phyloP scores from a whole-genome alignment of 2,329 filamentous ascomycete species.

The Setomelanomma holmii region DNA sequence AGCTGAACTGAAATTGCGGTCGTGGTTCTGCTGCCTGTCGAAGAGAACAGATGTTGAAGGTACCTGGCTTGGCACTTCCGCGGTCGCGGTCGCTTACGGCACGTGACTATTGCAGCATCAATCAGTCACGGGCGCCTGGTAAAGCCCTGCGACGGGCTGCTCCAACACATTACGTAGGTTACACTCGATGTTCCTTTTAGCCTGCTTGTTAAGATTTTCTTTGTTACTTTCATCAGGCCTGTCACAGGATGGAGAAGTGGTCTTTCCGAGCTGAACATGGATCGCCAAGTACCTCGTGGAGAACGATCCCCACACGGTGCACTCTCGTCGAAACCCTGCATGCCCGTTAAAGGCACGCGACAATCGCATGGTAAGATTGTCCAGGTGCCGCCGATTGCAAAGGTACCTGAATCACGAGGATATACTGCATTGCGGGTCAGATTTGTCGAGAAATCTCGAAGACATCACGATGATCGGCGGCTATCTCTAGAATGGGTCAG shows the following conservation, averaged over 20 bases:
- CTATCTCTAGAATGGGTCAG: not conserved
- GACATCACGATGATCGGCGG: not conserved
- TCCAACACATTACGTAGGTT: too few relatives aligned
- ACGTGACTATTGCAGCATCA: not conserved
- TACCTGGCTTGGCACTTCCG: not conserved
- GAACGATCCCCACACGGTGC: not conserved
- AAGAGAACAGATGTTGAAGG: not conserved
- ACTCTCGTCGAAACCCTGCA: not conserved
- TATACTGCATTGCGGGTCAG: not conserved
- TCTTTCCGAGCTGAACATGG: not conserved
- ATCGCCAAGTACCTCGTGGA: not conserved
- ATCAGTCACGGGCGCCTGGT: too few relatives aligned
- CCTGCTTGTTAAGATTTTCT: too few relatives aligned
- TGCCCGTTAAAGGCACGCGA: not conserved
- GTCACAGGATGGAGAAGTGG: too few relatives aligned
- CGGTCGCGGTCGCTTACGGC: not conserved
- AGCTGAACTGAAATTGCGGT: not conserved
- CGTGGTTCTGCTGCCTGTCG: slow-evolving; percentile 20
- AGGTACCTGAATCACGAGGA: not conserved
- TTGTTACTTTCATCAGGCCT: too few relatives aligned
- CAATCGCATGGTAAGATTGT: not conserved
- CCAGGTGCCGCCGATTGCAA: not conserved
- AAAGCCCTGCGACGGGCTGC: too few relatives aligned
- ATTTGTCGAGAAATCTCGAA: not conserved
- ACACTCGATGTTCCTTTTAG: too few relatives aligned